Evolutionary conservation across 495 filamentous ascomycete genomes (phyloP).

Genomic region (Lepidopterella palustris): DNA sequence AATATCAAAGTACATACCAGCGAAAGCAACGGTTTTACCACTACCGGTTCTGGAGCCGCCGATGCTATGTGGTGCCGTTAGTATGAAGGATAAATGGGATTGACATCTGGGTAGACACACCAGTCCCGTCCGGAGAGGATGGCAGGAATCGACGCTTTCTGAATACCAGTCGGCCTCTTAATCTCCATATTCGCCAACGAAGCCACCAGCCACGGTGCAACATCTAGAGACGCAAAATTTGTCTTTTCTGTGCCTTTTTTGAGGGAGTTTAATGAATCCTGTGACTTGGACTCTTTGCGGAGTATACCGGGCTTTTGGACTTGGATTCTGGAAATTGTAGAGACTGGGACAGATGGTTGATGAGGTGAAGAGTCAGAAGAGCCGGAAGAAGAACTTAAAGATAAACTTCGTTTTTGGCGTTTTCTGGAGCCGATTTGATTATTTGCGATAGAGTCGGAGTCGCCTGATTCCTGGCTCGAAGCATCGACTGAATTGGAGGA

Average conservation of each 20-base stretch:
- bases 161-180: constrained; percentile 81
- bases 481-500: too few relatives aligned
- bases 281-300: too few relatives aligned
- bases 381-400: too few relatives aligned
- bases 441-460: too few relatives aligned
- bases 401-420: too few relatives aligned
- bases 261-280: not conserved
- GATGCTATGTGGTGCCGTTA: constrained; percentile 49
- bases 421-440: too few relatives aligned
- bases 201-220: constrained; percentile 83
- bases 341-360: too few relatives aligned
- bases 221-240: constrained; percentile 66
- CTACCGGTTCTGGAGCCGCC: constrained; percentile 91
- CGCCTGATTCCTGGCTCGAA: too few relatives aligned
- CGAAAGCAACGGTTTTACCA: constrained; percentile 98
- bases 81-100: not conserved
- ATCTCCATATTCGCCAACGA: constrained; percentile 84
- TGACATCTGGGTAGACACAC: constrained; percentile 5
- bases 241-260: constrained; percentile 39
- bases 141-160: constrained; percentile 82
- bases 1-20: too few relatives aligned
- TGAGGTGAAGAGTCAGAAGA: too few relatives aligned
- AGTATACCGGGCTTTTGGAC: not conserved
- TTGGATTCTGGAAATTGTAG: not conserved
- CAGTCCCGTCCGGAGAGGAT: constrained; percentile 87